These are phyloP conservation scores for Pistacia integerrima DNA, from an alignment of 345 rosid genomes.

Conservation along the genomic window DNA sequence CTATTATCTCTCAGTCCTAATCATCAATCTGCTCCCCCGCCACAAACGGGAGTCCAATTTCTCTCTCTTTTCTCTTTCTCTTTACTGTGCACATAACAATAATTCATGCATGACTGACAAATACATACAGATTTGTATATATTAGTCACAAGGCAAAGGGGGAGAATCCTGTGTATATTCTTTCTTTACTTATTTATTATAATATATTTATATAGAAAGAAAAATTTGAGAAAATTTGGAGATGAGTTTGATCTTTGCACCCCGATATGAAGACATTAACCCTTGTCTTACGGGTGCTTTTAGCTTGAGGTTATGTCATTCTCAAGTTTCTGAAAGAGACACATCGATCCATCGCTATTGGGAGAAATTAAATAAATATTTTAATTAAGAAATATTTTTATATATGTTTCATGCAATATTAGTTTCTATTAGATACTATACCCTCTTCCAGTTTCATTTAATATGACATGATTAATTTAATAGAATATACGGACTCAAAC, in stretches of 20 bases:
- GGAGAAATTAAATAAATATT: slow-evolving; percentile 17
- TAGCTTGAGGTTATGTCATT: slow-evolving; percentile 1
- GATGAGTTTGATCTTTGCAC: slow-evolving; percentile 33
- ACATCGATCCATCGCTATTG: background rate
- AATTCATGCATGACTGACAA: slow-evolving; percentile 40
- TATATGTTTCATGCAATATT: background rate
- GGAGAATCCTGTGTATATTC: slow-evolving; percentile 13
- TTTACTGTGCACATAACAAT: slow-evolving; percentile 24
- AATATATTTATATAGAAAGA: background rate
- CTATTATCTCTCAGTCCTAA: slow-evolving; percentile 34
- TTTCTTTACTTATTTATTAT: too few species aligned
- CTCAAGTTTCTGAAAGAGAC: slow-evolving; percentile 16
- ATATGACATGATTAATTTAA: too few species aligned
- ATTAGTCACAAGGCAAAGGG: background rate
- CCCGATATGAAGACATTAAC: slow-evolving; percentile 41
- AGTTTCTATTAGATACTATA: too few species aligned
- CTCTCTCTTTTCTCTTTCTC: slow-evolving; percentile 8
- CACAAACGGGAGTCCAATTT: slow-evolving; percentile 31
- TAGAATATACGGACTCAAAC: too few species aligned
- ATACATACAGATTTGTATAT: background rate
- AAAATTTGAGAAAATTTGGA: background rate
- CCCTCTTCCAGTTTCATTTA: too few species aligned
- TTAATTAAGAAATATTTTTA: too few species aligned
- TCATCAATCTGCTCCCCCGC: slow-evolving; percentile 58
- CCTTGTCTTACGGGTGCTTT: slow-evolving; percentile 45